These are phyloP conservation scores for Leucoagaricus sp. DNA, from an alignment of 1,284 basidiomycete species.

Conservation along the genomic window DNA sequence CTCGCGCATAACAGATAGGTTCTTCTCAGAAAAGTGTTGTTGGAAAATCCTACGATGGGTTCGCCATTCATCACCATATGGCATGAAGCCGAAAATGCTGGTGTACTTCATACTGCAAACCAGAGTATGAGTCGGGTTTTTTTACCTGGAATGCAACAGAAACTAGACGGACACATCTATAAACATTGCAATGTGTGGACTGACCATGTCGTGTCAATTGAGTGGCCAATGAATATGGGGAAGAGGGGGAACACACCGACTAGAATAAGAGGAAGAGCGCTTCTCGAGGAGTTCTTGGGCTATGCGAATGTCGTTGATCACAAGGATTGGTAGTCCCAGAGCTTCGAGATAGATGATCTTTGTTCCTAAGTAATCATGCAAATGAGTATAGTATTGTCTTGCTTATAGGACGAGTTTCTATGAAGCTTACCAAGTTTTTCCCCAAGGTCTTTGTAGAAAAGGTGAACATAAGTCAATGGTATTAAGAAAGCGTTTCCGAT, in stretches of 20 bases:
- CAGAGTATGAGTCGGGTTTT: no score
- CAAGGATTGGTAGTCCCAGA: conserved; percentile 12
- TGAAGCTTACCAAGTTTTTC: conserved; percentile 9
- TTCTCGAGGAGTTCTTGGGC: conserved; percentile 16
- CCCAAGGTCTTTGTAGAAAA: not conserved
- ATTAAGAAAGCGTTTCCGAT: conserved; percentile 12
- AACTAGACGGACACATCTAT: not conserved
- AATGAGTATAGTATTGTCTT: no score
- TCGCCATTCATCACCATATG: conserved; percentile 6
- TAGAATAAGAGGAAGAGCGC: conserved; percentile 9
- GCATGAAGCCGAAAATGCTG: not conserved
- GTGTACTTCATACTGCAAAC: conserved; percentile 9
- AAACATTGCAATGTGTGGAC: not conserved
- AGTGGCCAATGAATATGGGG: not conserved
- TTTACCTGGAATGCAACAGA: no score
- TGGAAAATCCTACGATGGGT: conserved; percentile 4
- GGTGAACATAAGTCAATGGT: not conserved
- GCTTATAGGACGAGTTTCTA: not conserved
- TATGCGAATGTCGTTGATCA: conserved; percentile 11
- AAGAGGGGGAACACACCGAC: not conserved
- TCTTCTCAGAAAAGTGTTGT: conserved; percentile 7
- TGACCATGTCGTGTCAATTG: not conserved
- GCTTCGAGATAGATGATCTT: conserved; percentile 14
- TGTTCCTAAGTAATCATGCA: no score
- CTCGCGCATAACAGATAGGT: not conserved